Evolutionary conservation across 106 monocot species (phyloP).

Genomic region (Ottelia alismoides): DNA sequence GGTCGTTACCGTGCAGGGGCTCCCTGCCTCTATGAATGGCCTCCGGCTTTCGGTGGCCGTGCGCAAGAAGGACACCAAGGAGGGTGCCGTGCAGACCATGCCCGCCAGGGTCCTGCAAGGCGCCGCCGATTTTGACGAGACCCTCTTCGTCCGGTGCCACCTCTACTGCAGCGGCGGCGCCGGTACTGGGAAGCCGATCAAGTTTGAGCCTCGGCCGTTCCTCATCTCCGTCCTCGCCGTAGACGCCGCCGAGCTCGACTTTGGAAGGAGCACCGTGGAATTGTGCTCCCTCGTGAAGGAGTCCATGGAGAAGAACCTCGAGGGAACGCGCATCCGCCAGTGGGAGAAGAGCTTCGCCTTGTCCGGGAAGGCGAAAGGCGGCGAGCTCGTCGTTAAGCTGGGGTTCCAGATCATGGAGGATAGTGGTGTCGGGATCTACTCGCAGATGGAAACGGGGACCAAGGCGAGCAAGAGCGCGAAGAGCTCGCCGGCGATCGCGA

Average conservation of each 20-base stretch:
- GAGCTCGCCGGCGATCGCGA: conserved; percentile 24
- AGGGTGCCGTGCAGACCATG: conserved; percentile 73
- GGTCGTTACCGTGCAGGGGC: conserved; percentile 36
- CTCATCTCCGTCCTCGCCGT: conserved; percentile 37
- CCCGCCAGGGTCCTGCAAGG: conserved; percentile 61
- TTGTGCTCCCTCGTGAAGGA: conserved; percentile 59
- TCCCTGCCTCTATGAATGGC: conserved; percentile 71
- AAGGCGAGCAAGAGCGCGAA: too few species aligned
- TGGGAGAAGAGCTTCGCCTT: conserved; percentile 35
- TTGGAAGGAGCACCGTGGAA: conserved; percentile 40
- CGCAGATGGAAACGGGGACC: conserved; percentile 4
- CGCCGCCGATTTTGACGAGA: too few species aligned
- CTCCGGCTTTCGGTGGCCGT: conserved; percentile 52
- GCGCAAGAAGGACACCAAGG: conserved; percentile 69
- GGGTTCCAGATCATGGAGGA: too few species aligned
- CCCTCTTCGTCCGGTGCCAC: conserved; percentile 63
- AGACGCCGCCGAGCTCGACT: conserved; percentile 67
- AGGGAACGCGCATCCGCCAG: too few species aligned
- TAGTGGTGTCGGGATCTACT: conserved; percentile 45
- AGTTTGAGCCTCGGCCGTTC: conserved; percentile 50
- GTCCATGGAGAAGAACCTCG: too few species aligned
- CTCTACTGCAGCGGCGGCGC: conserved; percentile 65
- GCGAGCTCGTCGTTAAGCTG: conserved; percentile 55
- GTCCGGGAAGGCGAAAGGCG: conserved; percentile 68
- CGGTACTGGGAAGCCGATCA: conserved; percentile 42